Conservation (phyloP, 1,284 basidiomycete genomes). For the Mycosarcoma maydis region DNA sequence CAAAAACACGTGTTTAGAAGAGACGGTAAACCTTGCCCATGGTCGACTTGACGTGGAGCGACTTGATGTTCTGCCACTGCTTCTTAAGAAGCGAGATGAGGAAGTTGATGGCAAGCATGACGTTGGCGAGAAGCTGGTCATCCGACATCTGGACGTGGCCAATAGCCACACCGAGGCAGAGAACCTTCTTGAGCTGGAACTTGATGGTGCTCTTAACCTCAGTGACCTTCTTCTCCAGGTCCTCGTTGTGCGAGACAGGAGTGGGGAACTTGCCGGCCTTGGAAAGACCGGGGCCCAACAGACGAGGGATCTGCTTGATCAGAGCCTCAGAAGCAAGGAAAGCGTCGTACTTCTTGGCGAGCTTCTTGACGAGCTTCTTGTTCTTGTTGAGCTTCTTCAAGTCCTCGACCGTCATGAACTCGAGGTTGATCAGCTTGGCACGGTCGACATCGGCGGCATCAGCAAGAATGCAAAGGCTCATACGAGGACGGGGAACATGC, state of each 20-base stretch:
- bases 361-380: slow-evolving; percentile 99
- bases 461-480: slow-evolving; percentile 99
- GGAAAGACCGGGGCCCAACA: slow-evolving; percentile 98
- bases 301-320: slow-evolving; percentile 99
- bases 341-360: slow-evolving; percentile 99
- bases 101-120: slow-evolving; percentile 99
- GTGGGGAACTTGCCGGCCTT: slow-evolving; percentile 99
- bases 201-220: slow-evolving; percentile 96
- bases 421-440: slow-evolving; percentile 94
- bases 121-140: slow-evolving; percentile 94
- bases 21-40: slow-evolving; percentile 98
- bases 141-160: slow-evolving; percentile 98
- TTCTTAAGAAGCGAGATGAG: slow-evolving; percentile 99
- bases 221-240: slow-evolving; percentile 87
- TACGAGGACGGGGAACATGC: slow-evolving; percentile 95
- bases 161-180: slow-evolving; percentile 98
- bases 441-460: slow-evolving; percentile 99
- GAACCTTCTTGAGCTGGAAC: slow-evolving; percentile 84
- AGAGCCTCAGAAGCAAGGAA: slow-evolving; percentile 97
- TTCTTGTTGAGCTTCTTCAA: slow-evolving; percentile 99
- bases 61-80: slow-evolving; percentile 99
- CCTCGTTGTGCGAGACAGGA: slow-evolving; percentile 86
- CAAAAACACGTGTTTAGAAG: slow-evolving; percentile 73
- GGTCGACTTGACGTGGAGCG: slow-evolving; percentile 96
- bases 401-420: slow-evolving; percentile 98